Evolutionary conservation across 139 green algal genomes (phyloP).

Genomic region (Chlorella sp.): DNA sequence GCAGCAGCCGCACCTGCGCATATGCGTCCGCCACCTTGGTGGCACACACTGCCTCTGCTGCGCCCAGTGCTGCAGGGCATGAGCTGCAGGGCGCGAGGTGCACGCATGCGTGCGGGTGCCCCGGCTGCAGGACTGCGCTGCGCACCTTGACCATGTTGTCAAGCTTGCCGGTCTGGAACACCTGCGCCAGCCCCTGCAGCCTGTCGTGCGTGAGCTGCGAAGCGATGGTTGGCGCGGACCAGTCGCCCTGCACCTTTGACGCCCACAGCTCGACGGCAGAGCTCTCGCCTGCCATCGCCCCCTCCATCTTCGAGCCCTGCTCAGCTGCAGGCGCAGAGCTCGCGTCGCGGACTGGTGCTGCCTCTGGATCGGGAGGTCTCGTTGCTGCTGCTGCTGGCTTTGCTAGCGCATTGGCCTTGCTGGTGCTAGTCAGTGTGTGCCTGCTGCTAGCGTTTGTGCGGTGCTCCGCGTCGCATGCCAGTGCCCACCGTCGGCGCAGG

Average conservation of each 20-base stretch:
- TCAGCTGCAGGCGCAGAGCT: too few species aligned
- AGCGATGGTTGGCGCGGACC: background rate
- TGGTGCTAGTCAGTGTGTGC: too few species aligned
- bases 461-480: too few species aligned
- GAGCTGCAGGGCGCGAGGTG: background rate
- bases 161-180: background rate
- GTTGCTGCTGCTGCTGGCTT: too few species aligned
- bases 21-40: background rate
- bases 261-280: background rate
- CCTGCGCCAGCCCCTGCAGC: background rate
- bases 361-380: too few species aligned
- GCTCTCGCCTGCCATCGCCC: background rate
- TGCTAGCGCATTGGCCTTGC: too few species aligned
- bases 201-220: background rate
- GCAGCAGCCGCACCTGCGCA: background rate
- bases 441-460: too few species aligned
- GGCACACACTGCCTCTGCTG: background rate
- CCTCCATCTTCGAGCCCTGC: too few species aligned
- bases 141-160: constrained; percentile 6
- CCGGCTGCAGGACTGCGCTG: background rate
- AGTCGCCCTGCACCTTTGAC: background rate
- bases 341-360: too few species aligned
- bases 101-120: background rate
- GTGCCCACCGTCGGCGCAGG: too few species aligned
- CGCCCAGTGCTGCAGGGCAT: too few species aligned